Percentiles rank a stretch among this genome's conserved stretches.
Evolutionary conservation across 1,284 basidiomycete genomes (phyloP).

Genomic region (Hypsizygus ulmarius): DNA sequence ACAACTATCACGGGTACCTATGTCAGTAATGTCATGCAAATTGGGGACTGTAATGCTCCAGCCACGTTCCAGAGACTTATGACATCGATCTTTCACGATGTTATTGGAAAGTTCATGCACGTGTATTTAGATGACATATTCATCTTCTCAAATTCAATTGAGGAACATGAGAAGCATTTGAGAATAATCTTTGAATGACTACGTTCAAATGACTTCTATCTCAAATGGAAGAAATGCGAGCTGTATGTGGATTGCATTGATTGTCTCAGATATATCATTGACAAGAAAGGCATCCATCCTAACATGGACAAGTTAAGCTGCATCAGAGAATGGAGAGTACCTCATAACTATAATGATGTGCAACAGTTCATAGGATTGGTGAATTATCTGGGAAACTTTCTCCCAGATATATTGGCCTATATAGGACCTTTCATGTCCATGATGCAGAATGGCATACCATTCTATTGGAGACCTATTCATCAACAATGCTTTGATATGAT

Average conservation of each 20-base stretch:
- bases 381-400: not conserved
- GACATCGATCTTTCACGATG: conserved; percentile 9
- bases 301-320: too few relatives aligned
- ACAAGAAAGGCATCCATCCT: too few relatives aligned
- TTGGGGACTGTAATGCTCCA: conserved; percentile 5
- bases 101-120: conserved; percentile 6
- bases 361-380: not conserved
- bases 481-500: conserved; percentile 1
- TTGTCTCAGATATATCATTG: too few relatives aligned
- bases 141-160: conserved; percentile 1
- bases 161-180: conserved; percentile 2
- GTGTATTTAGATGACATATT: conserved; percentile 10
- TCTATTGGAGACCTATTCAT: not conserved
- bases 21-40: not conserved
- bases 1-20: conserved; percentile 23
- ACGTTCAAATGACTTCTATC: not conserved
- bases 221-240: too few relatives aligned
- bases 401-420: not conserved
- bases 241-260: too few relatives aligned
- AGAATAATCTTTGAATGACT: too few relatives aligned
- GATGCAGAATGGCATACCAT: conserved; percentile 1
- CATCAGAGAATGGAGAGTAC: too few relatives aligned
- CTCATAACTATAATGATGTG: not conserved
- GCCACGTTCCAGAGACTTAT: conserved; percentile 3
- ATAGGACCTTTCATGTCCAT: conserved; percentile 2